Evolutionary conservation across 2,329 filamentous ascomycete genomes (phyloP).

Genomic region (Delphinella strobiligena): DNA sequence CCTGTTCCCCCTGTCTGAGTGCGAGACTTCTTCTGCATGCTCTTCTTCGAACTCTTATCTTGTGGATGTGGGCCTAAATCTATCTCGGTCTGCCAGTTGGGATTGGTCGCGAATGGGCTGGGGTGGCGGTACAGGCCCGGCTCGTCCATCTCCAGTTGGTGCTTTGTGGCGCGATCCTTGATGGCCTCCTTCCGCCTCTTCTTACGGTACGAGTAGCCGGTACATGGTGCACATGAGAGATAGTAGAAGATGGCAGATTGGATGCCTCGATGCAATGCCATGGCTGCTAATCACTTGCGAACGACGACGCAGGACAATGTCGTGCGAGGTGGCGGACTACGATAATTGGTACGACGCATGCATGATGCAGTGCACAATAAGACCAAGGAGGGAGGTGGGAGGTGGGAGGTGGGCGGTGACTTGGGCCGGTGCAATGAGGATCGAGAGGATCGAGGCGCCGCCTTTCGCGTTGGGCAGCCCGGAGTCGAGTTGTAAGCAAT

Average conservation of each 20-base stretch:
- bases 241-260: constrained; percentile 72
- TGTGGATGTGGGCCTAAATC: constrained; percentile 63
- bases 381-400: no score
- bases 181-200: constrained; percentile 60
- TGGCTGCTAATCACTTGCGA: constrained; percentile 9
- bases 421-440: no score
- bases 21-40: constrained; percentile 30
- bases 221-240: constrained; percentile 66
- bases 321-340: background rate
- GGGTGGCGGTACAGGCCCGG: constrained; percentile 65
- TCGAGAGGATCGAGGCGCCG: no score
- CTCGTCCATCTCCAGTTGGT: constrained; percentile 53
- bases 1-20: no score
- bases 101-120: constrained; percentile 77
- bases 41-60: constrained; percentile 19
- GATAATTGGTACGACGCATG: background rate
- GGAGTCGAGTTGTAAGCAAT: no score
- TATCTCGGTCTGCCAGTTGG: constrained; percentile 82
- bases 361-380: background rate
- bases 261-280: constrained; percentile 35
- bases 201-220: constrained; percentile 55
- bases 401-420: no score
- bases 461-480: no score
- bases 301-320: background rate
- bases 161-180: constrained; percentile 53